Evolutionary conservation across 345 rosid genomes (phyloP).

Genomic region (Balakata baccata): DNA sequence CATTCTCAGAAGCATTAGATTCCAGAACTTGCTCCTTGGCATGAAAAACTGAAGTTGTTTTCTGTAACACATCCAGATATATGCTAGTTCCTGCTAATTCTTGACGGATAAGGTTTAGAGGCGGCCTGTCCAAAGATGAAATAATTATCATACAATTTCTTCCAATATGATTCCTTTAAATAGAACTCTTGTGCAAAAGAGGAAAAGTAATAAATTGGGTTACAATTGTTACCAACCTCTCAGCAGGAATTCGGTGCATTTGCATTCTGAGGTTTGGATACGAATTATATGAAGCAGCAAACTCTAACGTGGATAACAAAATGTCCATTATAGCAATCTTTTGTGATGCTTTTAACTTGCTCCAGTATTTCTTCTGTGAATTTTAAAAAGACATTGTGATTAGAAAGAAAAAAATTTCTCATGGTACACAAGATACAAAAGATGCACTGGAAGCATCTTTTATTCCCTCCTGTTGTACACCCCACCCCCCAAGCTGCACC

Average conservation of each 20-base stretch:
- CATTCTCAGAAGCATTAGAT: slow-evolving; percentile 30
- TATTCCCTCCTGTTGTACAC: neutral
- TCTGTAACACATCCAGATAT: slow-evolving; percentile 86
- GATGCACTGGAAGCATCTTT: neutral
- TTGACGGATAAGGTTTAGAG: slow-evolving; percentile 89
- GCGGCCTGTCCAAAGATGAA: slow-evolving; percentile 61
- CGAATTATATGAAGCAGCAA: slow-evolving; percentile 89
- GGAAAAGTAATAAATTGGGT: neutral
- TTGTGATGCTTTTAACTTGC: slow-evolving; percentile 66
- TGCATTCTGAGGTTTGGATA: slow-evolving; percentile 74
- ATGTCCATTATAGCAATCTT: slow-evolving; percentile 86
- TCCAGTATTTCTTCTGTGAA: slow-evolving; percentile 89
- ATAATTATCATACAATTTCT: slow-evolving; percentile 9
- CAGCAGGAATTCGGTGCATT: slow-evolving; percentile 73
- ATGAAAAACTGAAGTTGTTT: slow-evolving; percentile 52
- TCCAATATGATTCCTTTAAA: slow-evolving; percentile 1
- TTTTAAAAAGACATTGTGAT: slow-evolving; percentile 17
- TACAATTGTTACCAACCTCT: slow-evolving; percentile 48
- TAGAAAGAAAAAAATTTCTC: slow-evolving; percentile 5
- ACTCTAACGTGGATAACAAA: slow-evolving; percentile 75
- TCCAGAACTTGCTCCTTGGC: slow-evolving; percentile 31
- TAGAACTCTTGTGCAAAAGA: neutral
- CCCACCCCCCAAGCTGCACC: too few relatives aligned
- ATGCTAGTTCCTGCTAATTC: slow-evolving; percentile 80
- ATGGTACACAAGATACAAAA: neutral